Base-by-base conservation (phyloP, 768 basidiomycete species). In the Agaricus sinodeliciosus region DNA sequence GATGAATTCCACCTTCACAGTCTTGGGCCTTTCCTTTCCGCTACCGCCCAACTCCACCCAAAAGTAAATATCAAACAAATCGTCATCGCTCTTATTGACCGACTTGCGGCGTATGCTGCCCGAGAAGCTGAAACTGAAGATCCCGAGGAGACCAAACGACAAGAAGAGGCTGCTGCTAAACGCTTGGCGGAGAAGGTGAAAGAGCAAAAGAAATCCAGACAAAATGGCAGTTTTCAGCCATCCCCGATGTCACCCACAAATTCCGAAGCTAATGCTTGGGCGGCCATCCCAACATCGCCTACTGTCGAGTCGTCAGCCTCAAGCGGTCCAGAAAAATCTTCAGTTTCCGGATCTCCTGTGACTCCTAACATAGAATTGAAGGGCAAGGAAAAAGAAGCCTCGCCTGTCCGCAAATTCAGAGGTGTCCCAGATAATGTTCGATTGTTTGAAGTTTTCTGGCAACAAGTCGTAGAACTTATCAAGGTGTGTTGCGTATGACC, bases 1-100 rank as follows among this genome's bases (percentile, higher is more conserved):
- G 94, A 98, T 68, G 95, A 98, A 65, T 98, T 98, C 71, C 96
- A 99, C 63, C 80, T 99, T 0, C 90, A 95, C 63, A 85, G 92
- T 0, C 84, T 98, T n/a, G 90, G 90, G 0, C 92, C 92, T 0
- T 98, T 99, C 82, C 81, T 98, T 22, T 88, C 90, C 8, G 93
- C 96, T 0, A 96, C 94, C 0, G 94, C 96, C 0, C 93, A 94
- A 59, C 79, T 98, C 2, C 96, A 99, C 65, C 94, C 94, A 46
- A 92, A 95, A 65, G 96, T 98, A 62, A 96, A 96, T 70, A 98
- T 98, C 73, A 98, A 99, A 70, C 81, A 88, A 57, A 98, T 99
- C 59, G 96, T 98, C 51, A 99, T 99, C 46, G 91, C 95, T 0
- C 78, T 99, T 26, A 96, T 99, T 60, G 96, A 99, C 69, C 83